These are phyloP conservation scores for Phialophora macrospora DNA, from an alignment of 2,329 filamentous ascomycete genomes.

Conservation along the genomic window DNA sequence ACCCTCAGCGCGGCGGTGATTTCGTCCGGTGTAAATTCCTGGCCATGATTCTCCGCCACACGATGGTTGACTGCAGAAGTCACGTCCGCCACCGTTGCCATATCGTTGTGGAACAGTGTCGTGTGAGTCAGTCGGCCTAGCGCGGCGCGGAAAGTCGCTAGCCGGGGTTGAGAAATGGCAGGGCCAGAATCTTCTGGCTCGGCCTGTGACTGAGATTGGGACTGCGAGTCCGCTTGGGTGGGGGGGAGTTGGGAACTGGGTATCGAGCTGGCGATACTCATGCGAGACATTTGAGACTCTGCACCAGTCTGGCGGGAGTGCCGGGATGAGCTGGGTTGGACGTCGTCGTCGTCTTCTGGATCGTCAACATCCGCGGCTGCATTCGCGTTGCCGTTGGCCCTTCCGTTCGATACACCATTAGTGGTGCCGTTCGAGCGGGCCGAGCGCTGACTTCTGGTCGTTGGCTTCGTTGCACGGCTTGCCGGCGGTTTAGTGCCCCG, in stretches of 20 bases:
- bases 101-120: constrained; percentile 83
- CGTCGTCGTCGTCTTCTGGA: constrained; percentile 62
- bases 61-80: constrained; percentile 80
- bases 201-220: constrained; percentile 61
- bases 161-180: constrained; percentile 72
- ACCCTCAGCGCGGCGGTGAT: constrained; percentile 75
- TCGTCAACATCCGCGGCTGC: constrained; percentile 46
- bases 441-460: constrained; percentile 37
- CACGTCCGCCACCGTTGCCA: constrained; percentile 74
- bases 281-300: constrained; percentile 45
- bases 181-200: constrained; percentile 67
- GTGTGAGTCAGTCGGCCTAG: constrained; percentile 83
- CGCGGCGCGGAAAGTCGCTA: constrained; percentile 76
- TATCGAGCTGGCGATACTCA: constrained; percentile 77
- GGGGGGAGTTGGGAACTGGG: constrained; percentile 74
- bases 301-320: constrained; percentile 45
- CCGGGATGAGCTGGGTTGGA: constrained; percentile 47
- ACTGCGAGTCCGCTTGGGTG: constrained; percentile 41
- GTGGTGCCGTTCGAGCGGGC: constrained; percentile 42
- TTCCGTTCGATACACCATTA: constrained; percentile 51
- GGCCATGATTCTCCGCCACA: constrained; percentile 53
- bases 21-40: constrained; percentile 72
- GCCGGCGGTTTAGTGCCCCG: constrained; percentile 38
- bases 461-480: constrained; percentile 38
- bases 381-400: constrained; percentile 56